Evolutionary conservation across 352 stramenopile genomes (phyloP).

Genomic region (Phytopythium boreale): DNA sequence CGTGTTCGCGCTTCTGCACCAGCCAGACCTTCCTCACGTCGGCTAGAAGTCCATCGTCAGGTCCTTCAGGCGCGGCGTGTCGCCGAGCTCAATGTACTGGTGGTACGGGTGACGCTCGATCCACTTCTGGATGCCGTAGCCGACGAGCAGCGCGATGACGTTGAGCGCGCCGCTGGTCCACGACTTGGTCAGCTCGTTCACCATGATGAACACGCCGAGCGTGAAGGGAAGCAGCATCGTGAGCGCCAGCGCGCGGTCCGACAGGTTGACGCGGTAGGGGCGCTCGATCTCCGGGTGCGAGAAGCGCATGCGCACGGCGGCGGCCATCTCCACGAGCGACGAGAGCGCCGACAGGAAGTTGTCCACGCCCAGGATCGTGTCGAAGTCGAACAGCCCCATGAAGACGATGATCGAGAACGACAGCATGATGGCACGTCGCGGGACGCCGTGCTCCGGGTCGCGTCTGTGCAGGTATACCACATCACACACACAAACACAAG

Average conservation of each 20-base stretch:
- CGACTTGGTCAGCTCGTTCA: slow-evolving; percentile 70
- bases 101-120: slow-evolving; percentile 65
- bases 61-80: slow-evolving; percentile 33
- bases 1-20: not conserved
- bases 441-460: slow-evolving; percentile 47
- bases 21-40: not conserved
- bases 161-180: slow-evolving; percentile 52
- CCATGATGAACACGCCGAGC: slow-evolving; percentile 57
- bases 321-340: slow-evolving; percentile 89
- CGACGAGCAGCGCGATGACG: slow-evolving; percentile 38
- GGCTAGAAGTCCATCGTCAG: slow-evolving; percentile 47
- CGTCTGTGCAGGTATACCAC: slow-evolving; percentile 24
- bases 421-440: slow-evolving; percentile 73
- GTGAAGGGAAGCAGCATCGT: slow-evolving; percentile 51
- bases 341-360: slow-evolving; percentile 92
- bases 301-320: slow-evolving; percentile 89
- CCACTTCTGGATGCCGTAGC: slow-evolving; percentile 57
- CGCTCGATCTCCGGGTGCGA: slow-evolving; percentile 64
- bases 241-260: slow-evolving; percentile 40
- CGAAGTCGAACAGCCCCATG: slow-evolving; percentile 87
- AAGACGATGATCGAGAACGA: slow-evolving; percentile 87
- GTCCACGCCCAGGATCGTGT: slow-evolving; percentile 87
- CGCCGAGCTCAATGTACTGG: slow-evolving; percentile 44
- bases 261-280: slow-evolving; percentile 74
- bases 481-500: slow-evolving; percentile 7